Evolutionary conservation across 1,284 basidiomycete species (phyloP).

Genomic region (Heterobasidion parviporum): DNA sequence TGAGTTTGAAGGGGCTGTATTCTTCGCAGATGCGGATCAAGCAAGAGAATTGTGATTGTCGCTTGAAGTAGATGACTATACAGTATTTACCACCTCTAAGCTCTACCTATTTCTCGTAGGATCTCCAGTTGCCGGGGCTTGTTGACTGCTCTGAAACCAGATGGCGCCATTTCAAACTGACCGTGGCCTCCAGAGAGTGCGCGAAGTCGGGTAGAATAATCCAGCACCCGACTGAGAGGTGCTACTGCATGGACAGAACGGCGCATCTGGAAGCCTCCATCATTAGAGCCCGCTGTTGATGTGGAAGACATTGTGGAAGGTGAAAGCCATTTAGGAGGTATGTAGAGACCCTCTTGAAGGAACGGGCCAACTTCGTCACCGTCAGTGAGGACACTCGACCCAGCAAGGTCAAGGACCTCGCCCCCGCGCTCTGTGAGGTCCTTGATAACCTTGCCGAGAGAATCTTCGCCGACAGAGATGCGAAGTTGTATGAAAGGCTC

Average conservation of each 20-base stretch:
- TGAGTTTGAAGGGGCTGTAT: conserved; percentile 60
- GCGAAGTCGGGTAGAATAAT: conserved; percentile 72
- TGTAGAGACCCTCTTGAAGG: conserved; percentile 53
- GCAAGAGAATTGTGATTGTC: conserved; percentile 39
- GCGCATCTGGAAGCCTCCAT: conserved; percentile 30
- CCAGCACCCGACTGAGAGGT: conserved; percentile 73
- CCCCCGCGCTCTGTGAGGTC: conserved; percentile 71
- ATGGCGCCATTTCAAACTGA: conserved; percentile 68
- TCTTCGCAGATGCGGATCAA: conserved; percentile 79
- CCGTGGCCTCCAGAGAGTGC: conserved; percentile 80
- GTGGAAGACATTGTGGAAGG: conserved; percentile 46
- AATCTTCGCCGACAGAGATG: conserved; percentile 55
- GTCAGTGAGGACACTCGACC: conserved; percentile 24
- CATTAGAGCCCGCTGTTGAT: conserved; percentile 14
- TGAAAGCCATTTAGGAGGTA: conserved; percentile 66
- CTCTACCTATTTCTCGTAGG: conserved; percentile 66
- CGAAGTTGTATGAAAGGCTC: conserved; percentile 68
- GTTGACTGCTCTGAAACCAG: conserved; percentile 65
- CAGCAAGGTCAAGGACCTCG: conserved; percentile 60
- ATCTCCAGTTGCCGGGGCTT: conserved; percentile 58
- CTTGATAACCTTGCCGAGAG: conserved; percentile 66
- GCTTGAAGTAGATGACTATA: neutral
- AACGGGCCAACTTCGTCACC: conserved; percentile 42
- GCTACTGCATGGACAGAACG: conserved; percentile 62
- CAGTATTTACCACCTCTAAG: conserved; percentile 24